phyloP scores from a whole-genome alignment of 2,329 filamentous ascomycete genomes.

The Phialophora tarda region DNA sequence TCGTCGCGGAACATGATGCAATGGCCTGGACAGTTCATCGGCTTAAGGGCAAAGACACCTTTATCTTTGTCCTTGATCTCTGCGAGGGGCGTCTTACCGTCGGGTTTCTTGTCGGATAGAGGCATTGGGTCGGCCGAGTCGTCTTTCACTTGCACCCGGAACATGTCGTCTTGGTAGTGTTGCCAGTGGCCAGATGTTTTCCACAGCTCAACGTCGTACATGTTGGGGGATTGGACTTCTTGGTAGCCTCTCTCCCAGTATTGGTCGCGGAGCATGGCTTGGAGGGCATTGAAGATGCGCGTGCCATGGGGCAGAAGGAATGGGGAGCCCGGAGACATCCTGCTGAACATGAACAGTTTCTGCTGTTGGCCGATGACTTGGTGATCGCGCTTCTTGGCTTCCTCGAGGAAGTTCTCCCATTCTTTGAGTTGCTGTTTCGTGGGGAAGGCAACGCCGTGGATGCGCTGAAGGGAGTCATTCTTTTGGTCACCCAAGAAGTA shows the following conservation, averaged over 20 bases:
- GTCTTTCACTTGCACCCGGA: constrained; percentile 68
- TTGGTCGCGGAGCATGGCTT: constrained; percentile 79
- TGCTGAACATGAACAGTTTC: constrained; percentile 96
- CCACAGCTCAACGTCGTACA: constrained; percentile 94
- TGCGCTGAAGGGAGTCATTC: constrained; percentile 94
- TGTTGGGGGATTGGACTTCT: constrained; percentile 94
- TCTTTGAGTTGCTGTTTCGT: constrained; percentile 95
- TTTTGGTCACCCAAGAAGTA: constrained; percentile 94
- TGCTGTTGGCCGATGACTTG: constrained; percentile 92
- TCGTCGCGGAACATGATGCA: constrained; percentile 81
- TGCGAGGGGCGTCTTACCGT: constrained; percentile 32
- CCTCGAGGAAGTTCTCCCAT: constrained; percentile 92
- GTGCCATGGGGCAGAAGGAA: constrained; percentile 94
- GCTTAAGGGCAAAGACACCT: constrained; percentile 83
- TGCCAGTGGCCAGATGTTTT: constrained; percentile 95
- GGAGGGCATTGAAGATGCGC: constrained; percentile 88
- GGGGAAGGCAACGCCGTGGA: constrained; percentile 95
- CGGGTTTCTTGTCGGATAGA: constrained; percentile 36
- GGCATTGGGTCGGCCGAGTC: constrained; percentile 37
- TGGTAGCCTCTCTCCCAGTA: constrained; percentile 94
- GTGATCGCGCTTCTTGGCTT: constrained; percentile 97
- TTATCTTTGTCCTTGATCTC: constrained; percentile 67
- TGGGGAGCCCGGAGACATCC: constrained; percentile 86
- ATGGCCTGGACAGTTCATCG: constrained; percentile 98
- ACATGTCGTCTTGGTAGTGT: constrained; percentile 95